Percentiles rank a stretch among this genome's conserved stretches.
Conservation (phyloP, 1,284 basidiomycete genomes). For the Blastosporella zonata region DNA sequence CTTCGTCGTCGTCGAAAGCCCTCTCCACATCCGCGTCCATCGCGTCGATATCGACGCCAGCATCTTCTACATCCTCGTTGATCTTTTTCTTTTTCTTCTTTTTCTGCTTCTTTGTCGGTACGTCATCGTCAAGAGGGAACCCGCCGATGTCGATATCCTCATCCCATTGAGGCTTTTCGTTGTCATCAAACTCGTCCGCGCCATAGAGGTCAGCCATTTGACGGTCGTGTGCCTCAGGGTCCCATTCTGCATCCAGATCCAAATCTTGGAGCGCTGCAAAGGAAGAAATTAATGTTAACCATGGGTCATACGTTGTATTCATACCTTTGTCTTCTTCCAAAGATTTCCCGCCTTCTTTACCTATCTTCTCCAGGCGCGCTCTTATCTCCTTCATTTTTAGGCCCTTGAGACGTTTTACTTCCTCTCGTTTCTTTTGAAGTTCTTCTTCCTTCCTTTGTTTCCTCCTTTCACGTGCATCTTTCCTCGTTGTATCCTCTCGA, state of each 20-base stretch:
- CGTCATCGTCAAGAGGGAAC: constrained; percentile 47
- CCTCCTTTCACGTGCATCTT: constrained; percentile 74
- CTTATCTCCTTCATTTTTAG: constrained; percentile 85
- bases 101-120: constrained; percentile 43
- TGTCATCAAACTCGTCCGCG: constrained; percentile 48
- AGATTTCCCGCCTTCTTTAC: constrained; percentile 58
- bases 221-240: constrained; percentile 71
- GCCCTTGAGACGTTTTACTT: constrained; percentile 75
- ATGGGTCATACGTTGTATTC: constrained; percentile 16
- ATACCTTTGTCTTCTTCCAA: constrained; percentile 45
- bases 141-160: constrained; percentile 84
- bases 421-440: constrained; percentile 71
- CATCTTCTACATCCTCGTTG: constrained; percentile 32
- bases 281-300: constrained; percentile 9
- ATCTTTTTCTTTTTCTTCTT: constrained; percentile 55
- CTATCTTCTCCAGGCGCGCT: constrained; percentile 70
- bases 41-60: constrained; percentile 61
- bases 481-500: constrained; percentile 75
- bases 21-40: constrained; percentile 70
- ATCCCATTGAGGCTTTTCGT: constrained; percentile 81
- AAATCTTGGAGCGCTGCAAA: constrained; percentile 54
- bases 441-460: constrained; percentile 82
- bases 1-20: constrained; percentile 46
- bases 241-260: constrained; percentile 82
- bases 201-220: constrained; percentile 77